A percentile compares a stretch with the other conserved stretches of the same genome.
Conservation (phyloP, 2,329 filamentous ascomycete genomes). For the Ploettnerulaceae sp. region DNA sequence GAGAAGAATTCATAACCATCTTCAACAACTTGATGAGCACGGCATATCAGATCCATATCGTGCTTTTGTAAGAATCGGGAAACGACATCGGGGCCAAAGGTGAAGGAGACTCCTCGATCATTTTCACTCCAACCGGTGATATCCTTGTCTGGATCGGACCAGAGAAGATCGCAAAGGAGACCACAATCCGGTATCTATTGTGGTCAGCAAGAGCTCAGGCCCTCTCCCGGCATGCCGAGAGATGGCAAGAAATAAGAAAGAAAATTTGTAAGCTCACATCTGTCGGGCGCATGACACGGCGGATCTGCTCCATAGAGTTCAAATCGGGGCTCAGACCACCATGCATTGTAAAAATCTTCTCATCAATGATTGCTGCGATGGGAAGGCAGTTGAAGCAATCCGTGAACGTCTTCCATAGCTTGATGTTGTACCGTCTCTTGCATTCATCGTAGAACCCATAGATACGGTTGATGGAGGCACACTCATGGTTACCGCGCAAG, state of each 20-base stretch:
- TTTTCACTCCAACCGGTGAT: conserved; percentile 99
- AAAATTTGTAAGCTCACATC: conserved; percentile 74
- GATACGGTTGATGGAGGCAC: conserved; percentile 96
- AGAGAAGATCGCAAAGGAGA: conserved; percentile 92
- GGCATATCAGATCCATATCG: conserved; percentile 99
- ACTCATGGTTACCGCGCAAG: conserved; percentile 97
- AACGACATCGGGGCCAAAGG: conserved; percentile 95
- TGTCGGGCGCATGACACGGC: conserved; percentile 96
- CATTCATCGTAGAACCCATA: conserved; percentile 99
- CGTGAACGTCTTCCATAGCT: conserved; percentile 99
- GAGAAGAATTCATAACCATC: conserved; percentile 99
- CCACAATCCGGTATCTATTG: conserved; percentile 92
- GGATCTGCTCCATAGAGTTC: conserved; percentile 99
- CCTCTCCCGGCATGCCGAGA: conserved; percentile 28
- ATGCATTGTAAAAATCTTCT: conserved; percentile 99
- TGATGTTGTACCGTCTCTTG: conserved; percentile 98
- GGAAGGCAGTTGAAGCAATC: conserved; percentile 99
- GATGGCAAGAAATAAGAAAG: conserved; percentile 26
- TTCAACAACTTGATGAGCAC: conserved; percentile 97
- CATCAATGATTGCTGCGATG: conserved; percentile 97
- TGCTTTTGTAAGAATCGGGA: conserved; percentile 98
- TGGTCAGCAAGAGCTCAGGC: conserved; percentile 34
- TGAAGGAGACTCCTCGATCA: conserved; percentile 97
- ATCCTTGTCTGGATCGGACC: conserved; percentile 99
- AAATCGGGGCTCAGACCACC: conserved; percentile 94